These are phyloP conservation scores for Nothophoma quercina DNA, from an alignment of 2,329 filamentous ascomycete species.

Conservation along the genomic window DNA sequence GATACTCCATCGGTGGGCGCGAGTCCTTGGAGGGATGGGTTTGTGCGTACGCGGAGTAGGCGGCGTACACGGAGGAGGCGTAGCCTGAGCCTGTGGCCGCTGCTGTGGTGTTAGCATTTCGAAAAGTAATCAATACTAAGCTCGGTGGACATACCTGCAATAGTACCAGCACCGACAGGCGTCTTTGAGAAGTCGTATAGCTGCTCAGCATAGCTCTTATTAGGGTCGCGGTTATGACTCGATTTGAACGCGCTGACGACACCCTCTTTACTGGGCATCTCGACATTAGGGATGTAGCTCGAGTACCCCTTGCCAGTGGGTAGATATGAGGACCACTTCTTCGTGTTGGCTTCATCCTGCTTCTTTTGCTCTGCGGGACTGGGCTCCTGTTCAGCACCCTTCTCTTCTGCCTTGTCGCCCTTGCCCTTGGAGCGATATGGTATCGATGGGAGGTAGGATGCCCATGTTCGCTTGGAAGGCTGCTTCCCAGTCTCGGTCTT, in stretches of 20 bases:
- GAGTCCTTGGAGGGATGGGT: constrained; percentile 40
- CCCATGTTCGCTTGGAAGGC: constrained; percentile 46
- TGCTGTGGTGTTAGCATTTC: constrained; percentile 15
- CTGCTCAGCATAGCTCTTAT: constrained; percentile 59
- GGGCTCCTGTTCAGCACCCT: constrained; percentile 29
- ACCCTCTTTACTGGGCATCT: constrained; percentile 48
- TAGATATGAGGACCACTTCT: constrained; percentile 57
- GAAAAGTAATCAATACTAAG: constrained; percentile 1
- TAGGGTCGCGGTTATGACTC: constrained; percentile 55
- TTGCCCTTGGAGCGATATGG: constrained; percentile 44
- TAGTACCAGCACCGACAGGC: constrained; percentile 57
- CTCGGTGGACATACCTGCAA: too few relatives aligned
- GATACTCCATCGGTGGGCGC: constrained; percentile 55
- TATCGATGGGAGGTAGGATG: constrained; percentile 50
- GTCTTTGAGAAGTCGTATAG: constrained; percentile 60
- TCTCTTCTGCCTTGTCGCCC: constrained; percentile 26
- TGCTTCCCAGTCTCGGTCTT: constrained; percentile 22
- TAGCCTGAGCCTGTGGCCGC: constrained; percentile 58
- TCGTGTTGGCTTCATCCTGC: constrained; percentile 45
- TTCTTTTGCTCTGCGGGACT: constrained; percentile 40
- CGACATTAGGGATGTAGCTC: constrained; percentile 54
- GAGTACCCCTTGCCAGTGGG: constrained; percentile 58
- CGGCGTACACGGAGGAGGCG: constrained; percentile 57
- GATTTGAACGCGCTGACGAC: constrained; percentile 56
- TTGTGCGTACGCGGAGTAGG: constrained; percentile 57